Conservation (phyloP, 2,329 filamentous ascomycete genomes). For the Xylariaceae sp. region DNA sequence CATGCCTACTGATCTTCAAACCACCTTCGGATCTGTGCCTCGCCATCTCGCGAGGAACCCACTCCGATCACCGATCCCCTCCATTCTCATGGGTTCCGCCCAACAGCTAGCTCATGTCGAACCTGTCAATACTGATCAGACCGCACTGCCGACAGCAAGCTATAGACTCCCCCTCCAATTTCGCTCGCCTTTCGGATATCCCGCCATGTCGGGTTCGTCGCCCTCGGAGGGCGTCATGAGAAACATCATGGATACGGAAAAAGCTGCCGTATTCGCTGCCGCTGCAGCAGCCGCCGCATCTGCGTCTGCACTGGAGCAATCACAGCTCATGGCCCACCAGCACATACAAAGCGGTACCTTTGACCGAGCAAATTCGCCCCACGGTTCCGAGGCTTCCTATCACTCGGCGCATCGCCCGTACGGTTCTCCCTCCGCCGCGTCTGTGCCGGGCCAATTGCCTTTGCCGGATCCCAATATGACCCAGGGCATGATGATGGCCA, state of each 20-base stretch:
- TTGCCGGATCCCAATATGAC: conserved; percentile 36
- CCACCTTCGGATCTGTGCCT: conserved; percentile 13
- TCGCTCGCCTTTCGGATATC: not conserved
- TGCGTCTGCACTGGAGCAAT: conserved; percentile 23
- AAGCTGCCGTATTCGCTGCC: conserved; percentile 27
- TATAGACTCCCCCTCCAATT: conserved; percentile 7
- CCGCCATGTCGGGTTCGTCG: conserved; percentile 33
- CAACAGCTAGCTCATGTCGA: not conserved
- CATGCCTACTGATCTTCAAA: conserved; percentile 1
- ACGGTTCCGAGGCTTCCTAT: conserved; percentile 57
- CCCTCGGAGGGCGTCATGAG: conserved; percentile 34
- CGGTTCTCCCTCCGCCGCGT: conserved; percentile 52
- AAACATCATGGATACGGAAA: conserved; percentile 33
- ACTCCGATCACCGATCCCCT: conserved; percentile 1
- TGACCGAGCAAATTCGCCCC: conserved; percentile 54
- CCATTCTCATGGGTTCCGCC: not conserved
- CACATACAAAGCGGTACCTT: conserved; percentile 35
- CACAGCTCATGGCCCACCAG: conserved; percentile 26
- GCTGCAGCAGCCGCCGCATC: conserved; percentile 26
- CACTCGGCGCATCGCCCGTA: conserved; percentile 52
- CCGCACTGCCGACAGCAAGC: conserved; percentile 6
- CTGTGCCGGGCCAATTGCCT: conserved; percentile 49
- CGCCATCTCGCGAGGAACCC: conserved; percentile 7
- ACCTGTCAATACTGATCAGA: conserved; percentile 12
- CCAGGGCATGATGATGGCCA: conserved; percentile 41